Conservation (phyloP, 495 filamentous ascomycete genomes). For the Aspergillus sclerotioniger region DNA sequence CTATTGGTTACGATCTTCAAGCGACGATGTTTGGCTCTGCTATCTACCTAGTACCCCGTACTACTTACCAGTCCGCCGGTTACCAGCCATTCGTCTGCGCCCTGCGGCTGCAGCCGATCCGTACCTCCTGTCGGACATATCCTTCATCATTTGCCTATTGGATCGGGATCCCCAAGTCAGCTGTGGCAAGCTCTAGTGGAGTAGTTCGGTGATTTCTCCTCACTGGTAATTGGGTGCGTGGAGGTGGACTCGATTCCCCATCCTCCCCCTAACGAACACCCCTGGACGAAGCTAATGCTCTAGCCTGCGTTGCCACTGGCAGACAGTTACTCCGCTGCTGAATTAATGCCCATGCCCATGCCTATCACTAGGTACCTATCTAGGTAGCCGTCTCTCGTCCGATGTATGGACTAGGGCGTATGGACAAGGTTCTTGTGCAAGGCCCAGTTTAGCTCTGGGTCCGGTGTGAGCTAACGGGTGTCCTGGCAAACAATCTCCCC, state of each 20-base stretch:
- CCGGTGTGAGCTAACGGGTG: constrained; percentile 16
- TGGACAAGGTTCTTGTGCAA: constrained; percentile 13
- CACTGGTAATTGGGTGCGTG: constrained; percentile 36
- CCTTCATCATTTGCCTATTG: not conserved
- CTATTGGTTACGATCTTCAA: not conserved
- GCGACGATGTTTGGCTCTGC: not conserved
- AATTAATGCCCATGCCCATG: constrained; percentile 3
- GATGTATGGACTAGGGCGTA: constrained; percentile 9
- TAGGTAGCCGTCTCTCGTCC: constrained; percentile 24
- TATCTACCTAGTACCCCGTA: no score
- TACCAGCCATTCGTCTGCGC: not conserved
- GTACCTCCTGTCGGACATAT: not conserved
- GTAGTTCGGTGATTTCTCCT: constrained; percentile 24
- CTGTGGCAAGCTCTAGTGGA: constrained; percentile 37
- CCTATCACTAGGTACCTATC: not conserved
- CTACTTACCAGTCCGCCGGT: not conserved
- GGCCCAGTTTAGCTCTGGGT: constrained; percentile 12
- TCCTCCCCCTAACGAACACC: constrained; percentile 41
- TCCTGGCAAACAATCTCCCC: constrained; percentile 10
- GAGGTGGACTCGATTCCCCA: constrained; percentile 35
- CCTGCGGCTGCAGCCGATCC: not conserved
- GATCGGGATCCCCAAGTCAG: constrained; percentile 14
- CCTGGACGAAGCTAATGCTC: constrained; percentile 27
- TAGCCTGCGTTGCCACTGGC: constrained; percentile 2
- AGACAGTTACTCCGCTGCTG: not conserved